phyloP scores from a whole-genome alignment of 805 yeast species.

The Wickerhamomyces alni region DNA sequence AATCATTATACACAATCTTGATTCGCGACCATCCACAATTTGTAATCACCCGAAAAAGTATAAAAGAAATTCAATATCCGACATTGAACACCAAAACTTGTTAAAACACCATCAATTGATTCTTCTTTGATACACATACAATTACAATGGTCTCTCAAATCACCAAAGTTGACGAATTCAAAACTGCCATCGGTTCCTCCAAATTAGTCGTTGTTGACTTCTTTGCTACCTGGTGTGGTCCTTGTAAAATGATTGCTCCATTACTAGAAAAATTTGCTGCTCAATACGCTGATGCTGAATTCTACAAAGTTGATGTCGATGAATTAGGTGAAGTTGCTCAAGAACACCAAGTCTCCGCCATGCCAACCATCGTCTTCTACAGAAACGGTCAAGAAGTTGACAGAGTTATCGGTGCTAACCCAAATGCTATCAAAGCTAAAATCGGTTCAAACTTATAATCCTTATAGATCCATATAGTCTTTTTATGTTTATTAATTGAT shows the following conservation, averaged over 20 bases:
- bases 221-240: slow-evolving; percentile 98
- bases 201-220: slow-evolving; percentile 90
- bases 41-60: slow-evolving; percentile 1
- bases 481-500: not conserved
- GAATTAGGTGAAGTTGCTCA: slow-evolving; percentile 71
- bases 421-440: slow-evolving; percentile 72
- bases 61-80: not conserved
- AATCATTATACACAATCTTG: too few species aligned
- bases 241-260: slow-evolving; percentile 97
- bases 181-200: slow-evolving; percentile 50
- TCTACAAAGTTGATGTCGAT: slow-evolving; percentile 91
- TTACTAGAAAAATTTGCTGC: slow-evolving; percentile 74
- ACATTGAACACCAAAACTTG: not conserved
- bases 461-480: not conserved
- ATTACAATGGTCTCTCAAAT: slow-evolving; percentile 50
- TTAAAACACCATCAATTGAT: not conserved
- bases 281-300: slow-evolving; percentile 58
- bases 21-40: slow-evolving; percentile 3
- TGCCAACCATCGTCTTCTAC: slow-evolving; percentile 70
- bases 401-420: slow-evolving; percentile 87
- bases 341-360: slow-evolving; percentile 50
- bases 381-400: slow-evolving; percentile 76
- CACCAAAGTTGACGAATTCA: slow-evolving; percentile 53
- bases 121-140: not conserved
- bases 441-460: slow-evolving; percentile 46